Evolutionary conservation across 164 flowering plant species (phyloP), one percentile per base, ranked within the genome.

Genomic region (Magnolia changhungtana): DNA sequence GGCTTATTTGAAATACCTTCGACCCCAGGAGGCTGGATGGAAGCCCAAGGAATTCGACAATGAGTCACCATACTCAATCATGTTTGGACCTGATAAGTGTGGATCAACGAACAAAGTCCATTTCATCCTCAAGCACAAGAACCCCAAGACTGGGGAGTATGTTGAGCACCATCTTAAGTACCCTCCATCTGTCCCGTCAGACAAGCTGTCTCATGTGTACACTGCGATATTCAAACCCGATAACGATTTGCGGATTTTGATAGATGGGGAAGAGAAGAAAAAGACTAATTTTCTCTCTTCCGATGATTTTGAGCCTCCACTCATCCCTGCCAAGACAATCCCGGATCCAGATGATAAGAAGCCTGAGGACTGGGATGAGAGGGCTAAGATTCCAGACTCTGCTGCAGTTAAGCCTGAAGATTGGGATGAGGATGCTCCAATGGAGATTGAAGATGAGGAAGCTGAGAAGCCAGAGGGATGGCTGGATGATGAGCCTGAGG

Each of bases 1-100:
- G 75, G 99, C 99, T 9, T 96, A 96, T 77, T 72, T 96, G 75
- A 96, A 96, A 77, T 96, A 88, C 77, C 94, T 96, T 50, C 91
- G 96, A n/a, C 98, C 99, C 4, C 99, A 96, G 82, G 96, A 86
- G n/a, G 94, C 95, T 74, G 97, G 95, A n/a, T 96, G 98, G 99
- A 79, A 65, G 18, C 67, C 98, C 18, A 88, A 89, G 84, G 95
- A 84, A 64, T 94, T 96, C 68, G 90, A 94, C 75, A 94, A 90
- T 74, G 97, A 96, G 58, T 91, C 97, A 63, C 99, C 99, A 1
- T 96, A 96, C 78, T 76, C 98, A 0, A 92, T 96, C 67, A 96
- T 96, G 98, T 96, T 96, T 89, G 99, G 99, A 71, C 99, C 99
- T 64, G 98, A 96, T 80, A 96, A 91, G 77, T 96, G 99, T 85